Conservation (phyloP, 1,284 basidiomycete genomes). For the Exobasidium cylindrosporum region DNA sequence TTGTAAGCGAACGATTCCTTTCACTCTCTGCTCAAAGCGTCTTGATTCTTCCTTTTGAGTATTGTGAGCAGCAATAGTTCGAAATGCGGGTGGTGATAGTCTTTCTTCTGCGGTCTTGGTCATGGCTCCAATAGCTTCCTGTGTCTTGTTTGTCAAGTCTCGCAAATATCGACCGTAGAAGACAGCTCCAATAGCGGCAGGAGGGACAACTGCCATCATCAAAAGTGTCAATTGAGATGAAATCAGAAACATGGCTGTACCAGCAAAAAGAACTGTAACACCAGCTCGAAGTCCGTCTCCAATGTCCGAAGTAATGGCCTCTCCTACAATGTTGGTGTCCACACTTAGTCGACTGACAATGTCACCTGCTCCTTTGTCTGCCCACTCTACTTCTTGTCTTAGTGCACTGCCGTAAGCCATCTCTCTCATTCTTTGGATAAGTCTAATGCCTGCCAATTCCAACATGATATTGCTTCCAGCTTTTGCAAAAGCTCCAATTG, state of each 20-base stretch:
- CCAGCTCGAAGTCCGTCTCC: constrained; percentile 46
- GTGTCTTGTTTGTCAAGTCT: constrained; percentile 82
- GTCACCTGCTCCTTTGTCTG: constrained; percentile 89
- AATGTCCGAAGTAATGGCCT: constrained; percentile 64
- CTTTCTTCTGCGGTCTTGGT: constrained; percentile 83
- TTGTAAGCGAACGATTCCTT: constrained; percentile 71
- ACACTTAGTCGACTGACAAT: constrained; percentile 85
- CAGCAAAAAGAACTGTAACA: constrained; percentile 58
- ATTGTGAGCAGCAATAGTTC: constrained; percentile 90
- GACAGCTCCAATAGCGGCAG: constrained; percentile 90
- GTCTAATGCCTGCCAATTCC: constrained; percentile 75
- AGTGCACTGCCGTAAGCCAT: constrained; percentile 77
- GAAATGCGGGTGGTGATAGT: constrained; percentile 71
- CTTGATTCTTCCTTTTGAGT: constrained; percentile 67
- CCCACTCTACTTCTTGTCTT: constrained; percentile 72
- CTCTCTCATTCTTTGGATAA: constrained; percentile 83
- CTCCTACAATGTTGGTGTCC: constrained; percentile 91
- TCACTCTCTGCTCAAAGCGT: constrained; percentile 62
- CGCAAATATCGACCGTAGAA: constrained; percentile 94
- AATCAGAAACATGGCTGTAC: constrained; percentile 93
- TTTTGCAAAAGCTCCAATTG: constrained; percentile 81
- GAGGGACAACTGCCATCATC: constrained; percentile 92
- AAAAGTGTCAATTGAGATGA: constrained; percentile 83
- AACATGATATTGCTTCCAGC: constrained; percentile 86
- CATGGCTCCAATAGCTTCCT: constrained; percentile 92